These are phyloP conservation scores for Gentiana straminea DNA, from an alignment of 257 asterid species.

Conservation along the genomic window DNA sequence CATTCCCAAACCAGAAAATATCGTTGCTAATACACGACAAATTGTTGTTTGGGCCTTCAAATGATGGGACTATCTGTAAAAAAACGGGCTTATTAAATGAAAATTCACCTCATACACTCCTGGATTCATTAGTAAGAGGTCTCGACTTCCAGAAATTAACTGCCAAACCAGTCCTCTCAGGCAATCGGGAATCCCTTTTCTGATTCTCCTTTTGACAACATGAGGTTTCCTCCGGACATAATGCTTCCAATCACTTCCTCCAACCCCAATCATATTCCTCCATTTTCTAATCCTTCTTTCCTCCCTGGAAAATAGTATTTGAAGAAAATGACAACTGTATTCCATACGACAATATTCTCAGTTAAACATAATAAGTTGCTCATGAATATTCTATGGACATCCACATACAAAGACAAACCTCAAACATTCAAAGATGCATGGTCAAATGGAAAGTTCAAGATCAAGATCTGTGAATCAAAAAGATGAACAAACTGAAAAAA, in stretches of 20 bases:
- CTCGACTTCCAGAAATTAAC: conserved; percentile 94
- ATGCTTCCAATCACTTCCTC: conserved; percentile 99
- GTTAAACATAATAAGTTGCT: neutral
- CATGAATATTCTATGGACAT: neutral
- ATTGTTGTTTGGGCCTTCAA: neutral
- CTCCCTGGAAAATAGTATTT: conserved; percentile 40
- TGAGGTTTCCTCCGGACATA: conserved; percentile 89
- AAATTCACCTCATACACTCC: conserved; percentile 95
- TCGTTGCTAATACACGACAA: neutral
- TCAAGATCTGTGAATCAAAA: no score
- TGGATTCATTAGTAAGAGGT: conserved; percentile 93
- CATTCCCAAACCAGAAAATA: neutral
- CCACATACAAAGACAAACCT: neutral
- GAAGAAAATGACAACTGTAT: no score
- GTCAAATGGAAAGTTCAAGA: no score
- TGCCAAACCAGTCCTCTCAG: conserved; percentile 99
- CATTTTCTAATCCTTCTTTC: conserved; percentile 90
- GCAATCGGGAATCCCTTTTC: conserved; percentile 99
- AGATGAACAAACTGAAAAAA: no score
- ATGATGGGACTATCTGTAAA: neutral
- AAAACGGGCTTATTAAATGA: neutral
- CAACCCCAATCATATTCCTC: conserved; percentile 99
- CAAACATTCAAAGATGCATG: neutral
- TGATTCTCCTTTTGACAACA: conserved; percentile 87
- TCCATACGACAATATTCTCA: no score